Evolutionary conservation across 1,284 basidiomycete species (phyloP), one percentile per base, ranked within the genome.

Genomic region (Sparassis latifolia): DNA sequence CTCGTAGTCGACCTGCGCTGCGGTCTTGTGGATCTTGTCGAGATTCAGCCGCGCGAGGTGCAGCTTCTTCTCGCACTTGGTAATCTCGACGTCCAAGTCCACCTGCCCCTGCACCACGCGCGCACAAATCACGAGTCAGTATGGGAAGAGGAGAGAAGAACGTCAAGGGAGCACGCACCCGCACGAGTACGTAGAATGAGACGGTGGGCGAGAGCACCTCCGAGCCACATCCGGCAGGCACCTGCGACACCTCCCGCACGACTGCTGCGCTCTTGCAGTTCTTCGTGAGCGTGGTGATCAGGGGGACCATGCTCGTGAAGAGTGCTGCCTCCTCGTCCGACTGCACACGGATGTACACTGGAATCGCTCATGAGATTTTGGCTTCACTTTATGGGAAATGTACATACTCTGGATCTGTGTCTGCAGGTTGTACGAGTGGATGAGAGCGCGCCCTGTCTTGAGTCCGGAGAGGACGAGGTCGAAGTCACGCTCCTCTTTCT

Each of bases 381-480:
- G 7, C 35, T 6, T 7, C 35, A 12, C 7, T 37, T 37, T 6
- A 37, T 30, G 33, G 30, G 51, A 10, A 48, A n/a, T 10, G 28
- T 12, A 68, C 81, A 42, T 60, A 91, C 90, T 72, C 66, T 94
- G 89, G 39, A 96, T 87, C 62, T 97, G 89, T 38, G 76, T 87
- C 59, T 92, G 89, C 44, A 99, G 69, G 67, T 89, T 92, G 69
- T 97, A 99, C n/a, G 89, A 86, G 2, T 90, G 88, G 12, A 91
- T 87, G 44, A 98, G 76, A 0, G 91, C 95, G 37, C 97, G 85
- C 9, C 89, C 84, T 2, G 87, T 74, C 60, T 85, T 86, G 62
- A 97, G 79, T 1, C 82, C 82, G 29, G 80, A 76, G 68, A 97
- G 94, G 35, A 95, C 86, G 45, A 91, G 77, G 62, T 96, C 92